Base-by-base conservation (phyloP, 1,284 basidiomycete species). In the Erythrobasidium hasegawianum region DNA sequence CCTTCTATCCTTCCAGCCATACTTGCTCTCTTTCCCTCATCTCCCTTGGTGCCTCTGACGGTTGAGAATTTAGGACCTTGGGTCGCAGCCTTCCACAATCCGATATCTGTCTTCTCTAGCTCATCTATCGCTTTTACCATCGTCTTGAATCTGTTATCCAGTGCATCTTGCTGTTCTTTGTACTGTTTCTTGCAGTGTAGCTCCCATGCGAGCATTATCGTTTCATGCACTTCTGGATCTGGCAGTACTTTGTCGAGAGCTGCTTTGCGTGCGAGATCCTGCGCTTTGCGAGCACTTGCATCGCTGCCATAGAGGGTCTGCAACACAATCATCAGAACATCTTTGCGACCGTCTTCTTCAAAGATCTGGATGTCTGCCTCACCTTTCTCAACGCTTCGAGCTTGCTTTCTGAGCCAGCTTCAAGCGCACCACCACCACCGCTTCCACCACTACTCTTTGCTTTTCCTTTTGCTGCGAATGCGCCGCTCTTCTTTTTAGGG, bases 201-300 rank as follows among this genome's bases (percentile, higher is more conserved):
- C 62, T 87, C 80, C 88, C 89, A 97, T 2, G 94, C 94, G 41
- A 94, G 86, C 71, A 89, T 88, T 70, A 97, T 92, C 8, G 93
- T 97, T 72, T 91, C 86, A 80, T 97, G 91, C 0, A 90, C 90
- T 78, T 97, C 92, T 27, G 58, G 38, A 38, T 72, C 65, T 11
- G 68, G 68, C 22, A 74, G 59, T 22, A 68, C 72, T 11, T 60
- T 61, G 47, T 59, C 52, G 2, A 73, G 57, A 11, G 70, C 68
- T 57, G 59, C 68, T 24, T 71, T 52, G 27, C 72, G 70, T 24
- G 67, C 68, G 1, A 54, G 59, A 14, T 71, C 70, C 14, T 56
- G 40, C 18, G 61, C 20, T 22, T 41, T 29, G 16, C 61, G 39
- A 16, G 41, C 41, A 22, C 49, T 64, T 8, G 54, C 61, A 33